Evolutionary conservation across 2,329 filamentous ascomycete species (phyloP).

Genomic region (Sporothrix luriei): DNA sequence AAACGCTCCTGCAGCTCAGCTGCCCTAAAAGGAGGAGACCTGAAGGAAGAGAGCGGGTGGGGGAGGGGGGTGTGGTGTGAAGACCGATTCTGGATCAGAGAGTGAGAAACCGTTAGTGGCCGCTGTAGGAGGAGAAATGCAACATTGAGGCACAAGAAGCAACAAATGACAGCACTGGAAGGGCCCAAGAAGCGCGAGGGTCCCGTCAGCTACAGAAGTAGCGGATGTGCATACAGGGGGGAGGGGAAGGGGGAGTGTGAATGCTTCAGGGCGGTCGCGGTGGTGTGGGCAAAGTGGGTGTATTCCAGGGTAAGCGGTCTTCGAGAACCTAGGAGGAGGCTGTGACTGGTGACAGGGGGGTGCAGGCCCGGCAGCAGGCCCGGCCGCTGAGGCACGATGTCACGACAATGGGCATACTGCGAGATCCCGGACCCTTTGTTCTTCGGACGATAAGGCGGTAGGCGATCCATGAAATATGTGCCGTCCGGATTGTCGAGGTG

Average conservation of each 20-base stretch:
- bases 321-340: constrained; percentile 16
- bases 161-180: constrained; percentile 14
- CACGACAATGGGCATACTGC: background rate
- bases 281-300: constrained; percentile 21
- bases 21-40: constrained; percentile 32
- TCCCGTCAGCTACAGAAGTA: constrained; percentile 28
- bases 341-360: constrained; percentile 22
- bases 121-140: constrained; percentile 17
- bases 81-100: constrained; percentile 28
- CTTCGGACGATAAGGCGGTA: constrained; percentile 21
- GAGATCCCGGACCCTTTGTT: constrained; percentile 5
- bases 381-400: constrained; percentile 8
- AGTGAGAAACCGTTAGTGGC: constrained; percentile 22
- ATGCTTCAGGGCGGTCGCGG: background rate
- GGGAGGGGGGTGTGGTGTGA: constrained; percentile 14
- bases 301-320: constrained; percentile 13
- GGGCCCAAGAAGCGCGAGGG: constrained; percentile 17
- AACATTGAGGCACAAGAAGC: constrained; percentile 18
- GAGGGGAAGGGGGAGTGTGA: constrained; percentile 4
- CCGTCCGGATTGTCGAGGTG: background rate
- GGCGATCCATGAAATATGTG: constrained; percentile 15
- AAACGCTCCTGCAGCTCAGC: constrained; percentile 36
- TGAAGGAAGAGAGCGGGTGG: constrained; percentile 9
- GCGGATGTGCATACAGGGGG: constrained; percentile 21
- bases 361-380: constrained; percentile 6